A percentile compares a stretch with the other conserved stretches of the same genome.
phyloP scores from a whole-genome alignment of 176 grass and related monocot genomes.

The Luzula sylvatica region DNA sequence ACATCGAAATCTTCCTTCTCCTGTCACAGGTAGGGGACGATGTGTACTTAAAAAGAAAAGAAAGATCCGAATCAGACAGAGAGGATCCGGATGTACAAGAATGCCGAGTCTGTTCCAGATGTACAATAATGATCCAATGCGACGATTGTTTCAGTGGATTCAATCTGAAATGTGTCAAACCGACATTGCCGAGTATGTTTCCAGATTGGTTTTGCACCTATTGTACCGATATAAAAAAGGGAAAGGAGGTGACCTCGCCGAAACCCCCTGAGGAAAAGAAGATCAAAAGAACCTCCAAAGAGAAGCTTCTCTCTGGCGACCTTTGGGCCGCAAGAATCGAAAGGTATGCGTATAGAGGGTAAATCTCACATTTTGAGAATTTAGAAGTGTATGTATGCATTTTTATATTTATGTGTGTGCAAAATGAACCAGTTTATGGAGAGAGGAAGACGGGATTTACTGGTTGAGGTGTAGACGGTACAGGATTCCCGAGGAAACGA shows the following conservation, averaged over 20 bases:
- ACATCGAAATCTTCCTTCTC: too few relatives aligned
- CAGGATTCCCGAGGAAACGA: conserved; percentile 85
- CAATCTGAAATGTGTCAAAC: conserved; percentile 63
- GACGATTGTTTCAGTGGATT: conserved; percentile 84
- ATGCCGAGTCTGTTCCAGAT: conserved; percentile 67
- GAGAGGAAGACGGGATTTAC: conserved; percentile 53
- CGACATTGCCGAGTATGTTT: conserved; percentile 53
- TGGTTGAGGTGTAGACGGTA: conserved; percentile 81
- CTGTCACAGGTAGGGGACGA: conserved; percentile 53
- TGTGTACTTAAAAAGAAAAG: conserved; percentile 75
- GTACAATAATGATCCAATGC: conserved; percentile 70
- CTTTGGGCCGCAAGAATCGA: conserved; percentile 72
- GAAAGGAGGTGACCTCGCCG: conserved; percentile 41
- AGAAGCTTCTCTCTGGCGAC: conserved; percentile 77
- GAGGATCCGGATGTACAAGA: conserved; percentile 57
- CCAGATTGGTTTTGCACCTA: conserved; percentile 78
- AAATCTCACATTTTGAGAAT: neutral
- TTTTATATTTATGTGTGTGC: neutral
- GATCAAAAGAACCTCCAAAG: conserved; percentile 50
- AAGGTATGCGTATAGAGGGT: conserved; percentile 26
- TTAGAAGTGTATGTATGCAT: neutral
- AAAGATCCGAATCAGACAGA: conserved; percentile 44
- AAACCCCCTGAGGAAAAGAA: conserved; percentile 45
- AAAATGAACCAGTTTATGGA: conserved; percentile 49
- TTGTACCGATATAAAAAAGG: conserved; percentile 41